Evolutionary conservation across 257 asterid species (phyloP).

Genomic region (Nicotiana tomentosiformis): DNA sequence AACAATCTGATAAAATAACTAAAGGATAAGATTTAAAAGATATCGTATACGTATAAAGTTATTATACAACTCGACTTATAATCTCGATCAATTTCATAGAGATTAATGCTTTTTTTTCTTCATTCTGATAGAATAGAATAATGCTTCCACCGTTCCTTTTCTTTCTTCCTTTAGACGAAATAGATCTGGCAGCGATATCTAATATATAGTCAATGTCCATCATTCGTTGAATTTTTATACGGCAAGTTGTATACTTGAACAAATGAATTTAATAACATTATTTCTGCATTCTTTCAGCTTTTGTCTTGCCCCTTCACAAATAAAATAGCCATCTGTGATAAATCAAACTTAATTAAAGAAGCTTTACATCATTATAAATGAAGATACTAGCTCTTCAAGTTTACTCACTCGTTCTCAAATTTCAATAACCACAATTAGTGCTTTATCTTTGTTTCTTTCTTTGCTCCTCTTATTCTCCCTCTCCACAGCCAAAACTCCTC

Average conservation of each 20-base stretch:
- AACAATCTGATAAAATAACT: too few species aligned
- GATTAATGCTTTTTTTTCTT: too few species aligned
- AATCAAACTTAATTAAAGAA: neutral
- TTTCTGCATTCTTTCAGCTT: neutral
- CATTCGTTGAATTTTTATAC: neutral
- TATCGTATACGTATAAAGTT: too few species aligned
- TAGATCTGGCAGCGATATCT: neutral
- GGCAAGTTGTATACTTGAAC: neutral
- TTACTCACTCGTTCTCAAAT: neutral
- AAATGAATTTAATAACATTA: too few species aligned
- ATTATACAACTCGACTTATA: too few species aligned
- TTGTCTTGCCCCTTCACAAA: neutral
- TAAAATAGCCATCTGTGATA: neutral
- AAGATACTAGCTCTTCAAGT: neutral
- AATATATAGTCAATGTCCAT: neutral
- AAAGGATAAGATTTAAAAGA: too few species aligned
- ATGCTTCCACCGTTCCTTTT: neutral
- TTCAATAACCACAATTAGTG: neutral
- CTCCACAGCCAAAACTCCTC: constrained; percentile 9
- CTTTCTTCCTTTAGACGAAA: neutral
- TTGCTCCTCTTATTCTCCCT: constrained; percentile 2
- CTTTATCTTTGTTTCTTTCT: neutral
- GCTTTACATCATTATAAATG: neutral
- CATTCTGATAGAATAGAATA: too few species aligned
- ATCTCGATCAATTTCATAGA: too few species aligned